These are phyloP conservation scores for Lachancea kluyveri DNA, from an alignment of 805 yeast genomes.

Conservation along the genomic window DNA sequence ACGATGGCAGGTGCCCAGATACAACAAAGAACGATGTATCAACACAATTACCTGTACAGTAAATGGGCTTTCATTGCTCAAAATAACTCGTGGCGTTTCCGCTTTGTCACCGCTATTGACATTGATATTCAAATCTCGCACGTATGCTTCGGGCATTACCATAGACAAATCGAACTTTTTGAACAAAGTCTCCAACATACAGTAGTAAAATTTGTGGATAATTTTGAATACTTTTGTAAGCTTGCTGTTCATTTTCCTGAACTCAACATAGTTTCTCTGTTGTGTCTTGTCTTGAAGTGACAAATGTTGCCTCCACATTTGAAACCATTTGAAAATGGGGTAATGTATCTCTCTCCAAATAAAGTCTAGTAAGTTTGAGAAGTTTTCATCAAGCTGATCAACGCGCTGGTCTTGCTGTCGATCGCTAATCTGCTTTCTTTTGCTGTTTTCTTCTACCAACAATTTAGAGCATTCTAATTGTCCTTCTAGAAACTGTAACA, in stretches of 20 bases:
- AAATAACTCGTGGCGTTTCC: not conserved
- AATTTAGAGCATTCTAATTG: slow-evolving; percentile 6
- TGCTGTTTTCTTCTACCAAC: slow-evolving; percentile 4
- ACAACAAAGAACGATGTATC: slow-evolving; percentile 31
- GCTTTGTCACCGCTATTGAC: not conserved
- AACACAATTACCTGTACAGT: slow-evolving; percentile 4
- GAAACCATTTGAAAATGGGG: slow-evolving; percentile 10
- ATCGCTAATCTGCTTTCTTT: slow-evolving; percentile 1
- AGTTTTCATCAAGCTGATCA: slow-evolving; percentile 2
- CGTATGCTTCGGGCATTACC: slow-evolving; percentile 5
- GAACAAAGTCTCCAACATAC: slow-evolving; percentile 5
- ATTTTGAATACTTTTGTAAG: slow-evolving; percentile 9
- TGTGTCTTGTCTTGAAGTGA: slow-evolving; percentile 7
- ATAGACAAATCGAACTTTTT: slow-evolving; percentile 2
- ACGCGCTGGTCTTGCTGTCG: not conserved
- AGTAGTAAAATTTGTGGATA: slow-evolving; percentile 11
- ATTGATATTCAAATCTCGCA: slow-evolving; percentile 4
- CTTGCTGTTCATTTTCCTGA: slow-evolving; percentile 8
- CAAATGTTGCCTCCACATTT: slow-evolving; percentile 8
- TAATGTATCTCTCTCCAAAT: slow-evolving; percentile 11
- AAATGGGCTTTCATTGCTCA: slow-evolving; percentile 1
- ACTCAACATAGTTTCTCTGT: slow-evolving; percentile 6
- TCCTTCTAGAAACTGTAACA: slow-evolving; percentile 10
- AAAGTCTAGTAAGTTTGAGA: slow-evolving; percentile 35
- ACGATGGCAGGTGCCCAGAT: slow-evolving; percentile 53